Evolutionary conservation across 2,329 filamentous ascomycete species (phyloP), one percentile per base, ranked within the genome.

Genomic region (Fusarium vanettenii): DNA sequence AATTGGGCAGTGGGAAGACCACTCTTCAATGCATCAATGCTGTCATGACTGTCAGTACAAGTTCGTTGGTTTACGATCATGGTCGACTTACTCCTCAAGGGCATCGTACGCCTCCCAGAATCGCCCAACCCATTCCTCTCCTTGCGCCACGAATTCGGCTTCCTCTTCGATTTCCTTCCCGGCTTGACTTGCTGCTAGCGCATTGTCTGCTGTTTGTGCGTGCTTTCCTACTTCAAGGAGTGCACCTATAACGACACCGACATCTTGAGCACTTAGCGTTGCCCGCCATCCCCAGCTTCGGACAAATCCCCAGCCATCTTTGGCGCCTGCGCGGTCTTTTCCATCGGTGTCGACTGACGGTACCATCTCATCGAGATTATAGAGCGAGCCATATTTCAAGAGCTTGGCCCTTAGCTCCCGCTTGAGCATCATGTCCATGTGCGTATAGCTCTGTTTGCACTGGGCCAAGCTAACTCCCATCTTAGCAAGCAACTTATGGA

Each of bases 391-490:
- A 80, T 98, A 98, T 79, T 96, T 96, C 22, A 98, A 88, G 2
- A 99, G 88, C 69, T 97, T 94, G 57, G 94, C 91, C 48, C 96
- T 92, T 33, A 98, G 85, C 33, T 94, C 94, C 6, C 94, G 92
- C 84, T 98, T 99, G 37, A 99, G 86, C 83, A 97, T 92, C 92
- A 98, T 97, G 83, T 98, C 96, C 95, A 99, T 98, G 82, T 99
- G 97, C 0, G 95, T 95, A 81, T 98, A 99, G 81, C 92, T 96
- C 83, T 98, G 97, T 79, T 95, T 95, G 84, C 95, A 98, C 84
- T 99, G 96, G 6, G 93, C 93, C 41, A 98, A 87, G 79, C 94
- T 97, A 65, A 99, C 94, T 35, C 97, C 97, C 96, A 99, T 99
- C 84, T 98, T 99, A 50, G 97, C 97, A 4, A 99, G 89, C 1